These are phyloP conservation scores for Beauveria pseudobassiana DNA, from an alignment of 2,329 filamentous ascomycete species.

Conservation along the genomic window DNA sequence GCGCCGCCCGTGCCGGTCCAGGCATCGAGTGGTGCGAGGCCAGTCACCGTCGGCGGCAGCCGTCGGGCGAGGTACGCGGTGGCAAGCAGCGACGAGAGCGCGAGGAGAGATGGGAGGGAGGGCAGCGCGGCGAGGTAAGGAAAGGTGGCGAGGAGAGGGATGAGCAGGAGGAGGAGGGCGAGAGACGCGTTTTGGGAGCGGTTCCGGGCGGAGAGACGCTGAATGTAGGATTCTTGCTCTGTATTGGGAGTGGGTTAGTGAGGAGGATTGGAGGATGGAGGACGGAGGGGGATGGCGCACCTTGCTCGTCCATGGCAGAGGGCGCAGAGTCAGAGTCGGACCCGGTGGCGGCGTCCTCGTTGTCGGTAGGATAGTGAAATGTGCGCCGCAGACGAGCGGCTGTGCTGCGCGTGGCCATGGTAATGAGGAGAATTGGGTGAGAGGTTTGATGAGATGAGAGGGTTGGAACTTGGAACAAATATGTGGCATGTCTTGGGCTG, in stretches of 20 bases:
- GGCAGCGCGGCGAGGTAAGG: slow-evolving; percentile 26
- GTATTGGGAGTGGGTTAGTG: background rate
- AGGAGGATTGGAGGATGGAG: background rate
- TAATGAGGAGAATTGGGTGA: background rate
- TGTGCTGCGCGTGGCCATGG: slow-evolving; percentile 23
- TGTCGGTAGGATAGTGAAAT: slow-evolving; percentile 30
- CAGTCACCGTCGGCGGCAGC: slow-evolving; percentile 47
- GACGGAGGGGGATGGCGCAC: background rate
- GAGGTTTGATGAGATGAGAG: background rate
- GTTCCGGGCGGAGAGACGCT: slow-evolving; percentile 6
- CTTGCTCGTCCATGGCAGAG: slow-evolving; percentile 12
- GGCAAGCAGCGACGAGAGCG: slow-evolving; percentile 54
- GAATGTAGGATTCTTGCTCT: slow-evolving; percentile 13
- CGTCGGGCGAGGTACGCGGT: slow-evolving; percentile 54
- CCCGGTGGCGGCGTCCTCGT: slow-evolving; percentile 5
- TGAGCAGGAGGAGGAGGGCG: slow-evolving; percentile 19
- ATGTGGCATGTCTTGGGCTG: no score
- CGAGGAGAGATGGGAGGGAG: slow-evolving; percentile 44
- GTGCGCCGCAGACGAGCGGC: slow-evolving; percentile 11
- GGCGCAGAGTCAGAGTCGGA: slow-evolving; percentile 13
- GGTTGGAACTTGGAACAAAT: no score
- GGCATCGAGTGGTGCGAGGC: slow-evolving; percentile 42
- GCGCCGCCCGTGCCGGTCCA: slow-evolving; percentile 26
- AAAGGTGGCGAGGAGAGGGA: slow-evolving; percentile 47
- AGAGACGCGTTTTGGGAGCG: background rate